Percentiles rank a stretch among this genome's conserved stretches.
Evolutionary conservation across 1,284 basidiomycete species (phyloP).

Genomic region (Cryptococcus amylolentus): DNA sequence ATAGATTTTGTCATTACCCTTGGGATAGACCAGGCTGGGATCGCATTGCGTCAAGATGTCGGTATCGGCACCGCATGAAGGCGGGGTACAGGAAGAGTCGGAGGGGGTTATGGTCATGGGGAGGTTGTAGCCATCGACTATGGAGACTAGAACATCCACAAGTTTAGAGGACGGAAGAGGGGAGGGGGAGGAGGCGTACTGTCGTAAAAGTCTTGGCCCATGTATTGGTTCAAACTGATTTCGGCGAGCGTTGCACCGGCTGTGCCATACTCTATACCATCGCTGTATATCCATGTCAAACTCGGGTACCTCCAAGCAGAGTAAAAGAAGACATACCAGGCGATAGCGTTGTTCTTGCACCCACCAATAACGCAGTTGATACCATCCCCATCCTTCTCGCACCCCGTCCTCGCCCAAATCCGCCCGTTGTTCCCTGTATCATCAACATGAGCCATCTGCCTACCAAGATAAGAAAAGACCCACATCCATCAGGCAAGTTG

Average conservation of each 20-base stretch:
- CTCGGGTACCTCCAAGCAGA: no score
- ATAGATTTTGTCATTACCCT: slow-evolving; percentile 20
- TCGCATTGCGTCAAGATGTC: slow-evolving; percentile 26
- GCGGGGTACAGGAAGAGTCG: slow-evolving; percentile 12
- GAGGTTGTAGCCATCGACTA: slow-evolving; percentile 29
- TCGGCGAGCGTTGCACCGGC: slow-evolving; percentile 25
- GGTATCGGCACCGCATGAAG: slow-evolving; percentile 17
- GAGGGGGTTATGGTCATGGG: slow-evolving; percentile 21
- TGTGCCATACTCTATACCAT: slow-evolving; percentile 10
- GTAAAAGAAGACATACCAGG: slow-evolving; percentile 13
- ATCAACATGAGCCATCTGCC: neutral
- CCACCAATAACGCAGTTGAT: slow-evolving; percentile 18
- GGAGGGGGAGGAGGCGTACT: slow-evolving; percentile 15
- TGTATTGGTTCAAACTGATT: slow-evolving; percentile 7
- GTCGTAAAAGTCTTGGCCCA: slow-evolving; percentile 20
- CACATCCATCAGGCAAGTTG: slow-evolving; percentile 18
- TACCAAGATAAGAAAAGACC: neutral
- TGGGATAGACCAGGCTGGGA: slow-evolving; percentile 21
- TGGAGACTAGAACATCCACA: slow-evolving; percentile 18
- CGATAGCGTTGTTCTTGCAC: slow-evolving; percentile 8
- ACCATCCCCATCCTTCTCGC: slow-evolving; percentile 8
- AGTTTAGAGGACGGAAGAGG: neutral
- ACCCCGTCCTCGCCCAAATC: slow-evolving; percentile 26
- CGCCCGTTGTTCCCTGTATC: slow-evolving; percentile 8
- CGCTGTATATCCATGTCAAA: neutral